A percentile compares a stretch with the other conserved stretches of the same genome.
phyloP scores from a whole-genome alignment of 2,329 filamentous ascomycete species.

The Sphaerostilbella broomeana region DNA sequence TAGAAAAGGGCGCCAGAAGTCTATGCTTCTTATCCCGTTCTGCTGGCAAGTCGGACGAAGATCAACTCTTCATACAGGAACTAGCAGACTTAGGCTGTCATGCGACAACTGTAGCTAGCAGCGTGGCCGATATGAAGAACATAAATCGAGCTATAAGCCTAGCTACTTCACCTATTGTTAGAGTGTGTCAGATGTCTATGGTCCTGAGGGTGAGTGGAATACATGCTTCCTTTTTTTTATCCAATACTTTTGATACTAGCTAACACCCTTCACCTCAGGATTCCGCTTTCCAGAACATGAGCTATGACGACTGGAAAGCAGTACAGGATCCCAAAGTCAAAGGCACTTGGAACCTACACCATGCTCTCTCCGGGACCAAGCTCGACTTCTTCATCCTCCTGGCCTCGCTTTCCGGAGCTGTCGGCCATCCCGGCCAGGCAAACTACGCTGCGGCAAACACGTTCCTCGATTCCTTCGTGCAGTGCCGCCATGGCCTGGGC shows the following conservation, averaged over 20 bases:
- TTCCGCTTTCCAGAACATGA: slow-evolving; percentile 29
- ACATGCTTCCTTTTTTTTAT: no score
- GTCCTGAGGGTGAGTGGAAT: slow-evolving; percentile 16
- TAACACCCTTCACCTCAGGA: no score
- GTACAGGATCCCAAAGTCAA: slow-evolving; percentile 23
- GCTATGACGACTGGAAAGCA: slow-evolving; percentile 21
- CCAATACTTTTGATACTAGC: no score
- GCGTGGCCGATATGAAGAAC: slow-evolving; percentile 6
- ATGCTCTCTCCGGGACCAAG: slow-evolving; percentile 10
- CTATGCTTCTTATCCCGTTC: slow-evolving; percentile 13
- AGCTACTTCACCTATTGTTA: slow-evolving; percentile 26
- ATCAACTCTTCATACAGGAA: slow-evolving; percentile 6
- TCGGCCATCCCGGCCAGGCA: slow-evolving; percentile 23
- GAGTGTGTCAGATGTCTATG: slow-evolving; percentile 33
- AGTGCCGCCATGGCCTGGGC: slow-evolving; percentile 28
- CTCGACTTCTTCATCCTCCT: slow-evolving; percentile 26
- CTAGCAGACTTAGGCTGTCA: slow-evolving; percentile 10
- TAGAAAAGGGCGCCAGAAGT: slow-evolving; percentile 22
- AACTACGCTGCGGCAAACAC: slow-evolving; percentile 35
- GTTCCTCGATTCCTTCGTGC: slow-evolving; percentile 34
- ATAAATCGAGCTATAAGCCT: slow-evolving; percentile 8
- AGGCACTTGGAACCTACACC: slow-evolving; percentile 29
- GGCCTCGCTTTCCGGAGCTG: slow-evolving; percentile 21
- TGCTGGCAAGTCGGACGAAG: slow-evolving; percentile 4
- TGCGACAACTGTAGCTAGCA: slow-evolving; percentile 1